Evolutionary conservation across 169 alveolate genomes (phyloP).

Genomic region (Plasmodium berghei): DNA sequence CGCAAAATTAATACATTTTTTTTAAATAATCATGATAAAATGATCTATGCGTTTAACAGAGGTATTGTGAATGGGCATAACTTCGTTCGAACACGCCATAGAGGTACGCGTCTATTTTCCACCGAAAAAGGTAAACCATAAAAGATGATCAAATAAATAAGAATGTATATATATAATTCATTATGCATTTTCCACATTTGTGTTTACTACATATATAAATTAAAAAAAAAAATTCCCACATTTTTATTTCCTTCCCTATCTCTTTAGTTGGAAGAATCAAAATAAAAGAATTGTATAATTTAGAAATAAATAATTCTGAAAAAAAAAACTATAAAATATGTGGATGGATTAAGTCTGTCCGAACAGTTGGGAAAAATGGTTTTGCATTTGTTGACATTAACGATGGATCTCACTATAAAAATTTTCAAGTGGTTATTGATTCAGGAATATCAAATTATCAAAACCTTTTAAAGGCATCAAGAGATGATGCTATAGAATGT

Average conservation of each 20-base stretch:
- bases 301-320: conserved; percentile 1
- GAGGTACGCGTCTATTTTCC: too few species aligned
- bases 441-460: conserved; percentile 78
- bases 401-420: conserved; percentile 91
- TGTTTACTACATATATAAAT: not conserved
- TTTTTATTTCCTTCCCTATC: not conserved
- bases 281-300: conserved; percentile 33
- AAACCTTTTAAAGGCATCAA: conserved; percentile 80
- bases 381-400: conserved; percentile 89
- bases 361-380: conserved; percentile 87
- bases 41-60: not conserved
- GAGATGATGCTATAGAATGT: conserved; percentile 88
- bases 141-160: not conserved
- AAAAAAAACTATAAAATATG: conserved; percentile 20
- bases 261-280: conserved; percentile 33
- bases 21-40: not conserved
- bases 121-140: too few species aligned
- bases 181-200: not conserved
- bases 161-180: not conserved
- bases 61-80: not conserved
- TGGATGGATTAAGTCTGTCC: conserved; percentile 80
- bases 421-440: conserved; percentile 88
- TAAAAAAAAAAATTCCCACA: not conserved
- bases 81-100: too few species aligned
- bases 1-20: not conserved